Evolutionary conservation across 768 basidiomycete species (phyloP).

Genomic region (Cantharellus anzutake): DNA sequence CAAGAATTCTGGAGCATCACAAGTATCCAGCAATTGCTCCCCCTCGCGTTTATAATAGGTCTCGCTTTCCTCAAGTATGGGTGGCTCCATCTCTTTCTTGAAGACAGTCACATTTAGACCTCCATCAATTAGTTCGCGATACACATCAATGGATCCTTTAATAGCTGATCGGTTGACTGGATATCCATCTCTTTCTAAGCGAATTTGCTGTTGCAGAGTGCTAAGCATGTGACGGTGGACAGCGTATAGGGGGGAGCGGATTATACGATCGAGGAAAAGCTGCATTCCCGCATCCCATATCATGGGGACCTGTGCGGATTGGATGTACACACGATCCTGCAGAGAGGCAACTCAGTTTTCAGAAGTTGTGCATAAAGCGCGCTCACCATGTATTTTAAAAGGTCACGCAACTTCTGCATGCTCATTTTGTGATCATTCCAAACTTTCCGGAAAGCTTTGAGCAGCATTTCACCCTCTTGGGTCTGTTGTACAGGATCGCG

Average conservation of each 20-base stretch:
- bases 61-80: conserved; percentile 56
- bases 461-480: conserved; percentile 66
- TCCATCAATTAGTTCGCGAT: conserved; percentile 41
- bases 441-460: conserved; percentile 64
- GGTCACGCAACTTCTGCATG: conserved; percentile 73
- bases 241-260: conserved; percentile 32
- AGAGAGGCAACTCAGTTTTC: neutral
- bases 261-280: conserved; percentile 68
- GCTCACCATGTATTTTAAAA: conserved; percentile 90
- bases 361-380: neutral
- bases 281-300: conserved; percentile 67
- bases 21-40: conserved; percentile 42
- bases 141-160: conserved; percentile 72
- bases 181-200: conserved; percentile 80
- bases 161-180: conserved; percentile 82
- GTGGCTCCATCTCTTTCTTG: conserved; percentile 65
- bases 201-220: conserved; percentile 74
- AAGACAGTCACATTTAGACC: conserved; percentile 41
- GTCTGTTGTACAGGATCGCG: conserved; percentile 54
- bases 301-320: conserved; percentile 49
- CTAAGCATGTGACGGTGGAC: conserved; percentile 68
- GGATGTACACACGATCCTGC: conserved; percentile 83
- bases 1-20: conserved; percentile 70
- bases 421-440: conserved; percentile 90
- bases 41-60: conserved; percentile 68